A percentile compares a stretch with the other conserved stretches of the same genome.
These are phyloP conservation scores for Pyrenophora teres DNA, from an alignment of 2,329 filamentous ascomycete genomes.

Conservation along the genomic window DNA sequence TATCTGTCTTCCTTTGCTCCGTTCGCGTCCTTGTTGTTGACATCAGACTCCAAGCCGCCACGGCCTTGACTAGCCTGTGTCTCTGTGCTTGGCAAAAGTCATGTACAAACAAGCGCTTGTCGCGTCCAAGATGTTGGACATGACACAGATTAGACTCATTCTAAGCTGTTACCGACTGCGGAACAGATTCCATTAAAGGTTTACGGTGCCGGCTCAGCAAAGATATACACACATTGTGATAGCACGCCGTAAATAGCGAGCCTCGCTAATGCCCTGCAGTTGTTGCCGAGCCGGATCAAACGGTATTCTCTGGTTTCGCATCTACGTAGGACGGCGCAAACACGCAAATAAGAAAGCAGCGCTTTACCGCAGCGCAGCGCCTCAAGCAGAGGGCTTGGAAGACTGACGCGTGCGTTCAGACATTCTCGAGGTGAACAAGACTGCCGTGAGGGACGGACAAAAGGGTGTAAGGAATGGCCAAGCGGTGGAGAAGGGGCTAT, in stretches of 20 bases:
- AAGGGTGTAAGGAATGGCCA: constrained; percentile 5
- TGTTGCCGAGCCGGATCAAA: constrained; percentile 7
- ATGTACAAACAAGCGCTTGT: background rate
- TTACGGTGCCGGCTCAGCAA: background rate
- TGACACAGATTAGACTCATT: background rate
- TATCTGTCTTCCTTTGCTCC: constrained; percentile 2
- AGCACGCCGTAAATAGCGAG: background rate
- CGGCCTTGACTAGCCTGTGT: constrained; percentile 5
- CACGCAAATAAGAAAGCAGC: background rate
- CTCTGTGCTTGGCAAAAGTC: constrained; percentile 1
- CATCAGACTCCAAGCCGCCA: constrained; percentile 6
- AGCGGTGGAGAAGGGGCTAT: background rate
- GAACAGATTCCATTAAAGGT: background rate
- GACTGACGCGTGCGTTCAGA: background rate
- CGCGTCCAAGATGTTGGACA: background rate
- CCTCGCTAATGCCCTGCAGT: background rate
- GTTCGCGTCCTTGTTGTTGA: background rate
- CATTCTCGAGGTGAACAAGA: background rate
- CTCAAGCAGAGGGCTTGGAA: constrained; percentile 5
- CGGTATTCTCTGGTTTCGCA: background rate
- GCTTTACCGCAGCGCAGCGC: constrained; percentile 1
- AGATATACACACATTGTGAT: background rate
- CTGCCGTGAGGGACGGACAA: constrained; percentile 7
- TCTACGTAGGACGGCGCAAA: background rate
- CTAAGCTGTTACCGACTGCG: background rate